Evolutionary conservation across 2,329 filamentous ascomycete genomes (phyloP).

Genomic region (Chrysosporium queenslandicum): DNA sequence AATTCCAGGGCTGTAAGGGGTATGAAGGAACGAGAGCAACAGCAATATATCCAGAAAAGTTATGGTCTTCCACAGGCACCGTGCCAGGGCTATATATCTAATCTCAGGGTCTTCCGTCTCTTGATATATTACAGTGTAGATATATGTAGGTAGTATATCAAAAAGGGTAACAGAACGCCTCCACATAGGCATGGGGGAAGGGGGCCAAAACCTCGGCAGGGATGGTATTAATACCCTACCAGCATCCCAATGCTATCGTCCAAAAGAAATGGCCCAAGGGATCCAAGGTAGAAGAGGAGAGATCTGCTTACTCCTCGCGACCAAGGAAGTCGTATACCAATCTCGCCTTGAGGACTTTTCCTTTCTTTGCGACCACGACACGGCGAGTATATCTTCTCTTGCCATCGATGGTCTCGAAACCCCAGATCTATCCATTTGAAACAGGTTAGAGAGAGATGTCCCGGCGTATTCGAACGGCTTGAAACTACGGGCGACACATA

Average conservation of each 20-base stretch:
- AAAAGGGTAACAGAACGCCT: not conserved
- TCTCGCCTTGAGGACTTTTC: slow-evolving; percentile 29
- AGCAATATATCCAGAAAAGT: too few relatives aligned
- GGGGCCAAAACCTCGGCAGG: too few relatives aligned
- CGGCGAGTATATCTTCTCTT: slow-evolving; percentile 36
- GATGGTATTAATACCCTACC: too few relatives aligned
- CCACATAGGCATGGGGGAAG: not conserved
- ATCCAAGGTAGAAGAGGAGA: not conserved
- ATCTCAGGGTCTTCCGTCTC: not conserved
- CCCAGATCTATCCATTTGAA: slow-evolving; percentile 40
- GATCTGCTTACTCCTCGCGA: slow-evolving; percentile 12
- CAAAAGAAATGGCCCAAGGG: not conserved
- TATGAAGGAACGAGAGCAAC: too few relatives aligned
- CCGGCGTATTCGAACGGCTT: too few relatives aligned
- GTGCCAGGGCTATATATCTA: not conserved
- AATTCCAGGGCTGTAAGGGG: too few relatives aligned
- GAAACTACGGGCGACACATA: too few relatives aligned
- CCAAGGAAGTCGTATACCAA: slow-evolving; percentile 35
- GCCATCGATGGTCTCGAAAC: slow-evolving; percentile 37
- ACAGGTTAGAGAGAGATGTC: too few relatives aligned
- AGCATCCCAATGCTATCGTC: too few relatives aligned
- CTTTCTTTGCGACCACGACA: slow-evolving; percentile 33
- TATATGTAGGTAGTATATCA: not conserved
- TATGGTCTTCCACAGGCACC: not conserved
- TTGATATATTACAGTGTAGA: not conserved